Conservation (phyloP, 1,284 basidiomycete species). For the Porogramme epimiltina region DNA sequence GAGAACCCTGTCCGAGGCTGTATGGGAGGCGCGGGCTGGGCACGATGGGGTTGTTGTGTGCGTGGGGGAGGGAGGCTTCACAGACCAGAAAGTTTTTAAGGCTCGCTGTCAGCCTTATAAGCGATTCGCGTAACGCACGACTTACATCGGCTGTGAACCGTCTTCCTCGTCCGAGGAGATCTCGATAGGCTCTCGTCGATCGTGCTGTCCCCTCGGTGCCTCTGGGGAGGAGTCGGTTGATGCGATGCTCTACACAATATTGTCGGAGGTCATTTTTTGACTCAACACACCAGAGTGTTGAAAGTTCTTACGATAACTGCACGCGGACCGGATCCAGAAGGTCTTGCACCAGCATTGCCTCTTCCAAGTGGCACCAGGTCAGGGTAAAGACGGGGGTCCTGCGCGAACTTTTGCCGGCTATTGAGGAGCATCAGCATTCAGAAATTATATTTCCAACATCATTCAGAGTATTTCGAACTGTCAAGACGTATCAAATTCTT, state of each 20-base stretch:
- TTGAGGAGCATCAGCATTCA: neutral
- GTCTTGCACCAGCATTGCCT: neutral
- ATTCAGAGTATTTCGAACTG: neutral
- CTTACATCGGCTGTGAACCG: constrained; percentile 9
- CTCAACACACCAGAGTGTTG: too few species aligned
- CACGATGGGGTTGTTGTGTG: constrained; percentile 12
- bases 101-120: too few species aligned
- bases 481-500: neutral
- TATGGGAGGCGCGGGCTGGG: neutral
- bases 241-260: constrained; percentile 6
- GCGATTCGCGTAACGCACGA: neutral
- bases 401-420: constrained; percentile 26
- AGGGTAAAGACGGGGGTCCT: constrained; percentile 22
- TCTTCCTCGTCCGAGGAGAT: constrained; percentile 30
- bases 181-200: constrained; percentile 15
- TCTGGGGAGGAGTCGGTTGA: constrained; percentile 10
- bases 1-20: constrained; percentile 7
- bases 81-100: too few species aligned
- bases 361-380: constrained; percentile 15
- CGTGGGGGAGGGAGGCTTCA: constrained; percentile 16
- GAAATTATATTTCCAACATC: too few species aligned
- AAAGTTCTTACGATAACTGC: constrained; percentile 16
- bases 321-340: neutral
- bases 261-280: neutral
- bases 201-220: neutral